Percentiles rank a stretch among this genome's conserved stretches.
These are phyloP conservation scores for Suillus decipiens DNA, from an alignment of 768 basidiomycete genomes.

Conservation along the genomic window DNA sequence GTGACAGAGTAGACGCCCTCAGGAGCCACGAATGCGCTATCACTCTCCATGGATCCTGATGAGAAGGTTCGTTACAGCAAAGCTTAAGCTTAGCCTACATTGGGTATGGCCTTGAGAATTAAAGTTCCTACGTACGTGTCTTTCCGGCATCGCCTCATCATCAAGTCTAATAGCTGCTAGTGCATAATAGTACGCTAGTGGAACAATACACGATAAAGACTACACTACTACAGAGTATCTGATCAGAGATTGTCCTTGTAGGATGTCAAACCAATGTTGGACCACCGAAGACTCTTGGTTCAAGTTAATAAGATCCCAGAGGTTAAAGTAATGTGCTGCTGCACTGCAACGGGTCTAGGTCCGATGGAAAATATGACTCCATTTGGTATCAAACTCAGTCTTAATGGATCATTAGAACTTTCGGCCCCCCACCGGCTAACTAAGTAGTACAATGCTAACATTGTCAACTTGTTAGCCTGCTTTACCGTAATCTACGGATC, in stretches of 20 bases:
- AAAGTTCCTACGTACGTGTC: background rate
- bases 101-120: conserved; percentile 1
- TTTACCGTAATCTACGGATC: conserved; percentile 25
- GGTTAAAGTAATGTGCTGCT: background rate
- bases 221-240: too few species aligned
- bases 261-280: too few species aligned
- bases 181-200: too few species aligned
- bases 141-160: background rate
- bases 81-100: background rate
- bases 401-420: background rate
- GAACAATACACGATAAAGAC: too few species aligned
- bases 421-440: conserved; percentile 13
- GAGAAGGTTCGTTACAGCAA: background rate
- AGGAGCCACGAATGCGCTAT: conserved; percentile 82
- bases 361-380: background rate
- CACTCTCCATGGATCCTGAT: conserved; percentile 66
- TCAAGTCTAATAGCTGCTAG: too few species aligned
- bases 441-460: background rate
- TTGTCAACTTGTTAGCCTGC: background rate
- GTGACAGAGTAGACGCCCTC: conserved; percentile 89
- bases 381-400: background rate
- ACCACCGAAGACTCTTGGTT: too few species aligned
- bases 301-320: background rate
- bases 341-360: background rate
- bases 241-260: too few species aligned